A percentile compares a stretch with the other conserved stretches of the same genome.
Evolutionary conservation across 495 filamentous ascomycete genomes (phyloP).

Genomic region (Penicillium paxilli): DNA sequence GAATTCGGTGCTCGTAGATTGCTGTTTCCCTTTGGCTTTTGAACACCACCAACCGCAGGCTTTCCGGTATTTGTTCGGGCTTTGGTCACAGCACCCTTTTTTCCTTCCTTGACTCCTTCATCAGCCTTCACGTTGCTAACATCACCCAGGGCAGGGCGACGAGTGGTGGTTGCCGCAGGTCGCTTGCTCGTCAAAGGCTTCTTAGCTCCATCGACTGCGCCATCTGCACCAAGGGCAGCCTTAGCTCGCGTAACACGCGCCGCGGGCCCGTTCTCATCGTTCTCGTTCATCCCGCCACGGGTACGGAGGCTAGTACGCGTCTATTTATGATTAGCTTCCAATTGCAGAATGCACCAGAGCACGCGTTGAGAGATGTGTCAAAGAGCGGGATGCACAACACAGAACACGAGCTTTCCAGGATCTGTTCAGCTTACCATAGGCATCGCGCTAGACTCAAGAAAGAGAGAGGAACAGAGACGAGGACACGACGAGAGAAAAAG

Average conservation of each 20-base stretch:
- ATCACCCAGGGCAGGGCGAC: slow-evolving; percentile 78
- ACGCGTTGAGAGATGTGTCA: slow-evolving; percentile 12
- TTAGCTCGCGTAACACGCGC: slow-evolving; percentile 92
- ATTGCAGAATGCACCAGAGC: background rate
- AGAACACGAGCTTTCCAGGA: slow-evolving; percentile 5
- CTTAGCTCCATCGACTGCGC: slow-evolving; percentile 60
- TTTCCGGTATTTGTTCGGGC: slow-evolving; percentile 71
- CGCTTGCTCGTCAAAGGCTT: slow-evolving; percentile 77
- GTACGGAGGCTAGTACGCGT: slow-evolving; percentile 54
- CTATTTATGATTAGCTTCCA: slow-evolving; percentile 32
- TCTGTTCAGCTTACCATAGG: slow-evolving; percentile 41
- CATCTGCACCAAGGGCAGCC: slow-evolving; percentile 64
- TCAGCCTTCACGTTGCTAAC: slow-evolving; percentile 91
- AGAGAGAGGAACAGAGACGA: slow-evolving; percentile 25
- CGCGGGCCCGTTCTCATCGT: slow-evolving; percentile 82
- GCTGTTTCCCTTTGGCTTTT: slow-evolving; percentile 70
- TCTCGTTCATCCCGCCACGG: slow-evolving; percentile 80
- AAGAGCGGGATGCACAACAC: background rate
- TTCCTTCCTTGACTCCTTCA: slow-evolving; percentile 59
- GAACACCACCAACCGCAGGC: slow-evolving; percentile 67
- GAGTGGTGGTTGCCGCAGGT: slow-evolving; percentile 51
- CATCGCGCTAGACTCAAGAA: slow-evolving; percentile 32
- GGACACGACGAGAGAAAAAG: slow-evolving; percentile 23
- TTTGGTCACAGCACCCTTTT: slow-evolving; percentile 66
- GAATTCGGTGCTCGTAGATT: slow-evolving; percentile 61